Conservation (phyloP, 805 yeast species). For the Yamadazyma insecticola region DNA sequence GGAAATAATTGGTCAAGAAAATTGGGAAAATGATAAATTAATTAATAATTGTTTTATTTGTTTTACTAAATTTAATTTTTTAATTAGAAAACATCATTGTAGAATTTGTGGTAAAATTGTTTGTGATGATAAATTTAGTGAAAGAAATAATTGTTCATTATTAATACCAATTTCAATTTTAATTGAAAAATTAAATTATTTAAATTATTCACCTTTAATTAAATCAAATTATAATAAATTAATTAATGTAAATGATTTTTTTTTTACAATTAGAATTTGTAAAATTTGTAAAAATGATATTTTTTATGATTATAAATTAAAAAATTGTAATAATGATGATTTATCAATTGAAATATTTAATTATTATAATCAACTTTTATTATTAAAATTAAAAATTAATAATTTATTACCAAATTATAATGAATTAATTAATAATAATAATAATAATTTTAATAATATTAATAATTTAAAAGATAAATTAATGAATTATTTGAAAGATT, state of each 20-base stretch:
- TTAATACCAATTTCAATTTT: conserved; percentile 53
- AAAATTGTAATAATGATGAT: background rate
- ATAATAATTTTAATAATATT: conserved; percentile 2
- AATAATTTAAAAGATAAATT: conserved; percentile 9
- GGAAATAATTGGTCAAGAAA: conserved; percentile 13
- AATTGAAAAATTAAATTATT: conserved; percentile 31
- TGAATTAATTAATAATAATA: background rate
- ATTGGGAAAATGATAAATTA: conserved; percentile 54
- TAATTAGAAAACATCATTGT: conserved; percentile 83
- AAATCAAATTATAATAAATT: conserved; percentile 14
- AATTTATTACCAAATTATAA: conserved; percentile 7
- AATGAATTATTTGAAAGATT: conserved; percentile 23
- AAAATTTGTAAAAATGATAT: conserved; percentile 60
- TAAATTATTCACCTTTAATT: conserved; percentile 28
- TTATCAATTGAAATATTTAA: conserved; percentile 4
- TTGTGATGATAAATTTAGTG: conserved; percentile 55
- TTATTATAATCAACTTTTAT: conserved; percentile 6
- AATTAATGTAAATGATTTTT: conserved; percentile 2
- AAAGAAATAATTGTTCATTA: conserved; percentile 61
- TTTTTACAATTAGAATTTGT: conserved; percentile 36
- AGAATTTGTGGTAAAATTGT: conserved; percentile 80
- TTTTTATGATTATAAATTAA: conserved; percentile 45
- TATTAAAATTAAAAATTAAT: conserved; percentile 6
- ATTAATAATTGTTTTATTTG: conserved; percentile 63
- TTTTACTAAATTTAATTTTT: conserved; percentile 47